These are phyloP conservation scores for Diaporthe longicolla DNA, from an alignment of 2,329 filamentous ascomycete species.

Conservation along the genomic window DNA sequence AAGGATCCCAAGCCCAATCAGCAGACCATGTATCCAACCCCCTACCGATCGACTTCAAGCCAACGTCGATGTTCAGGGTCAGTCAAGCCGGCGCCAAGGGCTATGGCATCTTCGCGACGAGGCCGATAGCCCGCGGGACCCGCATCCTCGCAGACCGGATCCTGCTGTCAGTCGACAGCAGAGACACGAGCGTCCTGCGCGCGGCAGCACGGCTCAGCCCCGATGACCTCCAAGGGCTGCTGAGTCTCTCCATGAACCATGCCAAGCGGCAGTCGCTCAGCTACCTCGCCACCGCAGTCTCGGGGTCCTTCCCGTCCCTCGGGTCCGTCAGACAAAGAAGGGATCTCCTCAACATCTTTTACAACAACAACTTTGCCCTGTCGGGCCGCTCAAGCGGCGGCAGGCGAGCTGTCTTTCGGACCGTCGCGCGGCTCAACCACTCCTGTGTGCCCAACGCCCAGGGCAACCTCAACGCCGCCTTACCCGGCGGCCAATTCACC, in stretches of 20 bases:
- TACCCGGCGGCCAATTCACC: conserved; percentile 9
- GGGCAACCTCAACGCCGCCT: conserved; percentile 7
- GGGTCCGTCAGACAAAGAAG: background rate
- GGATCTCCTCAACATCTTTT: conserved; percentile 11
- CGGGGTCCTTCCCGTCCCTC: conserved; percentile 1
- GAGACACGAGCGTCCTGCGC: conserved; percentile 1
- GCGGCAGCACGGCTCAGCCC: background rate
- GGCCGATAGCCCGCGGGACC: conserved; percentile 5
- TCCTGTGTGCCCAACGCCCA: conserved; percentile 14
- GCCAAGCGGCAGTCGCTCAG: conserved; percentile 1
- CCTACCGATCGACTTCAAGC: too few relatives aligned
- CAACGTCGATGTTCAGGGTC: conserved; percentile 19
- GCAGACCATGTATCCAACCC: background rate
- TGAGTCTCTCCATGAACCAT: conserved; percentile 5
- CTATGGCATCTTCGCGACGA: conserved; percentile 11
- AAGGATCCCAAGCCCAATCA: background rate
- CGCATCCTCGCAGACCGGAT: conserved; percentile 5
- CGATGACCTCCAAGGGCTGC: background rate
- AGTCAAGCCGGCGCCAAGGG: conserved; percentile 6
- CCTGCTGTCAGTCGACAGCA: conserved; percentile 16
- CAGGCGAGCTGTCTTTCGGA: background rate
- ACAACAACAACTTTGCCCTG: conserved; percentile 18
- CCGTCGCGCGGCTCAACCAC: conserved; percentile 3
- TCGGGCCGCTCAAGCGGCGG: background rate
- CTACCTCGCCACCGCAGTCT: conserved; percentile 3